Conservation (phyloP, 2,329 filamentous ascomycete species). For the Pseudocercospora fijiensis region DNA sequence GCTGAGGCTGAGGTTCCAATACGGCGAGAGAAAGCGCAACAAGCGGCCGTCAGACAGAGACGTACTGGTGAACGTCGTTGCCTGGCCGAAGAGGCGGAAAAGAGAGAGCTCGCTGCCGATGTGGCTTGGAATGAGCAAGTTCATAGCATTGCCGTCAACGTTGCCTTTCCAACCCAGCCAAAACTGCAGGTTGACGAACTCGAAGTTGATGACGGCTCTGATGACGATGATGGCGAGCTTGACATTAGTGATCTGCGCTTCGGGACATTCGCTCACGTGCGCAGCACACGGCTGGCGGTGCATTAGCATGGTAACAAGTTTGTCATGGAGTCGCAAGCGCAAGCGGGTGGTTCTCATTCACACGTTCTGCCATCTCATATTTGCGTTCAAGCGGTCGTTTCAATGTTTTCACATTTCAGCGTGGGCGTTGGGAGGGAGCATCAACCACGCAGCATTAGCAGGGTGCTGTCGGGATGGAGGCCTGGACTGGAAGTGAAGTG, state of each 20-base stretch:
- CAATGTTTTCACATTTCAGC: neutral
- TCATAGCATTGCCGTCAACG: constrained; percentile 11
- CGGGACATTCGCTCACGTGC: neutral
- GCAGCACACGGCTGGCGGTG: constrained; percentile 1
- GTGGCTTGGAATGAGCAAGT: neutral
- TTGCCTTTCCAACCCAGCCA: constrained; percentile 15
- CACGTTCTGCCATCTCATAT: neutral
- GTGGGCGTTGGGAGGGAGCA: neutral
- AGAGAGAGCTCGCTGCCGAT: constrained; percentile 6
- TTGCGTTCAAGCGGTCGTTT: constrained; percentile 6
- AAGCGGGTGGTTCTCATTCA: neutral
- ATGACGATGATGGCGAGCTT: constrained; percentile 18
- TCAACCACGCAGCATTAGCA: neutral
- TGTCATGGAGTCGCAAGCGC: neutral
- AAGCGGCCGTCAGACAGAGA: constrained; percentile 27
- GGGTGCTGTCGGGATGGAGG: neutral
- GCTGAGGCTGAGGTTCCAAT: constrained; percentile 34
- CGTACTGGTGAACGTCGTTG: constrained; percentile 29
- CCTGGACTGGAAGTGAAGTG: neutral
- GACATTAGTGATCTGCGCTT: constrained; percentile 12
- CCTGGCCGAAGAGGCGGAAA: constrained; percentile 22
- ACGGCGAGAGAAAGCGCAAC: constrained; percentile 26
- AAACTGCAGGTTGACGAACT: constrained; percentile 25
- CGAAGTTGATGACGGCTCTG: constrained; percentile 24
- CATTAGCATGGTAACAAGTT: neutral